Base-by-base conservation (phyloP, 306 rosid species). In the Malus domestica region DNA sequence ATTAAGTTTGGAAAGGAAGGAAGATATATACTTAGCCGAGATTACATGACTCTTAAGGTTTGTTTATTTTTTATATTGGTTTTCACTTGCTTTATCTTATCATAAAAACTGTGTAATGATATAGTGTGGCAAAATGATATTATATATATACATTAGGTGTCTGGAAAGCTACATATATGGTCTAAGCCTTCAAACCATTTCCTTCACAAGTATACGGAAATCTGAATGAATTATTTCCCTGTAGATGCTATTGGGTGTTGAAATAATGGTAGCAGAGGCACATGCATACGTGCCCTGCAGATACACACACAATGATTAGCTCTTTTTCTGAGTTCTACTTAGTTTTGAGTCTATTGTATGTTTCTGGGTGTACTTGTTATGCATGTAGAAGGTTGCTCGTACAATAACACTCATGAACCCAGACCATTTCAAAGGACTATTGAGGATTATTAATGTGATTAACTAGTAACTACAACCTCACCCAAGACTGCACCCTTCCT, bases 11-110 rank as follows among this genome's bases (percentile, higher is more conserved):
- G 89, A 73, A 96, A 84, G 89, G 91, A 86, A 62, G 99, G 99
- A 78, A 89, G 99, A 92, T 84, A 90, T 65, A 85, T 96, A 86
- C 93, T 96, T 65, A 92, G 99, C 81, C 99, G 99, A 46, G 99
- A 96, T 86, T 96, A 96, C 91, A 96, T 96, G 99, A 88, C 98
- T 76, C 91, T 96, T 27, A 96, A 96, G 99, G 99, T 96, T 84
- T 65, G 87, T 79, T 25, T 74, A 2, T 30, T 25, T 72, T 77
- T 49, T 22, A 70, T 62, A 68, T 59, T 55, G 40, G 74, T 22
- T 42, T 80, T 62, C 38, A 18, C 67, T 65, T 66, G 8, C 15
- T 40, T 22, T 59, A 45, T 67, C 40, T 40, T 40, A 29, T 10
- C 75, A 71, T 54, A 52, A 52, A 19, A 54, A 20, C 7, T 32